Conservation (phyloP, 352 stramenopile genomes). For the Globisporangium mamillatum region DNA sequence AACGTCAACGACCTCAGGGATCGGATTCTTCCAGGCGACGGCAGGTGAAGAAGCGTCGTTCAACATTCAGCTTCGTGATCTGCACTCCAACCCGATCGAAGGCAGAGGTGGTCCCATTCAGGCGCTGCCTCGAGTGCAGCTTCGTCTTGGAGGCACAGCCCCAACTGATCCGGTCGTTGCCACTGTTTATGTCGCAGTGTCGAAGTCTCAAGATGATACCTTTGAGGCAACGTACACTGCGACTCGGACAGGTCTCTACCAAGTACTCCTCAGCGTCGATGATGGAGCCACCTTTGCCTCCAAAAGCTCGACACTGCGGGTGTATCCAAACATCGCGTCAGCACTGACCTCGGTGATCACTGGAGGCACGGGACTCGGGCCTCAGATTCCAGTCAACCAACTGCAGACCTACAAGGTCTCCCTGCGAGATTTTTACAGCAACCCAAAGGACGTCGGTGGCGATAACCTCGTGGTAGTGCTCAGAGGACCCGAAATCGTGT, state of each 20-base stretch:
- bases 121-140: neutral
- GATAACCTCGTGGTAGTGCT: conserved; percentile 37
- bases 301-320: conserved; percentile 27
- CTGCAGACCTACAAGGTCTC: conserved; percentile 32
- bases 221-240: conserved; percentile 29
- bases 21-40: conserved; percentile 30
- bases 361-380: conserved; percentile 23
- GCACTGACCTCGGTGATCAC: conserved; percentile 30
- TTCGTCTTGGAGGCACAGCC: conserved; percentile 11
- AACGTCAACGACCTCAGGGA: conserved; percentile 33
- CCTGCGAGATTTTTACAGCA: conserved; percentile 43
- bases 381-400: conserved; percentile 25
- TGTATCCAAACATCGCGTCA: conserved; percentile 31
- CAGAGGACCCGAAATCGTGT: conserved; percentile 28
- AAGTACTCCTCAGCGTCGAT: conserved; percentile 35
- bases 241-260: conserved; percentile 29
- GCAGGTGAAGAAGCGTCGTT: conserved; percentile 33
- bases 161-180: conserved; percentile 3
- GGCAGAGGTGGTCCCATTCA: neutral
- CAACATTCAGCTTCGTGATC: conserved; percentile 40
- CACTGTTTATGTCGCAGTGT: neutral
- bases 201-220: conserved; percentile 10
- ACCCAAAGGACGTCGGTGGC: conserved; percentile 33
- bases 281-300: conserved; percentile 23
- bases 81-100: conserved; percentile 25